phyloP scores from a whole-genome alignment of 1,284 basidiomycete genomes.

The Sporisorium exsertum region DNA sequence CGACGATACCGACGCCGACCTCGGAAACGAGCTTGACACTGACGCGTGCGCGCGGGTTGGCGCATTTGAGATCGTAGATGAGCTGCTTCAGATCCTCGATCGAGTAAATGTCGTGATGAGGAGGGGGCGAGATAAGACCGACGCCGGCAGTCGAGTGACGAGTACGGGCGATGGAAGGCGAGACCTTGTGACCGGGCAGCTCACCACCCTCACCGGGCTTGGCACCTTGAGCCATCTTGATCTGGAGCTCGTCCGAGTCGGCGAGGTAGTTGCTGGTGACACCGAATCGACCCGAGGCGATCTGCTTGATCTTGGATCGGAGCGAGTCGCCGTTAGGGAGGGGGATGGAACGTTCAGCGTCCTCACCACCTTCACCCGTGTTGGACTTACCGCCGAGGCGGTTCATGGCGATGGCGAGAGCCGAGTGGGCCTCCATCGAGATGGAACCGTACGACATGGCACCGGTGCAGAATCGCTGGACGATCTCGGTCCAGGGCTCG shows the following conservation, averaged over 20 bases:
- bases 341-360: constrained; percentile 66
- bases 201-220: constrained; percentile 68
- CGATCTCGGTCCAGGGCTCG: constrained; percentile 68
- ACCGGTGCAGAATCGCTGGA: constrained; percentile 67
- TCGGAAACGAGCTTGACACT: constrained; percentile 67
- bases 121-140: constrained; percentile 65
- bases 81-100: constrained; percentile 68
- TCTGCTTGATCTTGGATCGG: constrained; percentile 68
- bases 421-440: constrained; percentile 66
- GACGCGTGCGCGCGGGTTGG: constrained; percentile 64
- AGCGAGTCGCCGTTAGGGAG: constrained; percentile 67
- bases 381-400: constrained; percentile 67
- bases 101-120: constrained; percentile 68
- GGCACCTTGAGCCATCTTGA: constrained; percentile 68
- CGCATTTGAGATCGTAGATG: constrained; percentile 67
- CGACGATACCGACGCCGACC: constrained; percentile 66
- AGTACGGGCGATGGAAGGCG: constrained; percentile 65
- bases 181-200: constrained; percentile 67
- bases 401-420: constrained; percentile 67
- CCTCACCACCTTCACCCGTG: constrained; percentile 67
- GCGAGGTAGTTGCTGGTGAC: constrained; percentile 66
- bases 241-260: constrained; percentile 67
- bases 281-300: constrained; percentile 67
- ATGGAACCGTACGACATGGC: constrained; percentile 68
- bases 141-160: constrained; percentile 66